Evolutionary conservation across 805 yeast genomes (phyloP).

Genomic region (Candida railenensis): DNA sequence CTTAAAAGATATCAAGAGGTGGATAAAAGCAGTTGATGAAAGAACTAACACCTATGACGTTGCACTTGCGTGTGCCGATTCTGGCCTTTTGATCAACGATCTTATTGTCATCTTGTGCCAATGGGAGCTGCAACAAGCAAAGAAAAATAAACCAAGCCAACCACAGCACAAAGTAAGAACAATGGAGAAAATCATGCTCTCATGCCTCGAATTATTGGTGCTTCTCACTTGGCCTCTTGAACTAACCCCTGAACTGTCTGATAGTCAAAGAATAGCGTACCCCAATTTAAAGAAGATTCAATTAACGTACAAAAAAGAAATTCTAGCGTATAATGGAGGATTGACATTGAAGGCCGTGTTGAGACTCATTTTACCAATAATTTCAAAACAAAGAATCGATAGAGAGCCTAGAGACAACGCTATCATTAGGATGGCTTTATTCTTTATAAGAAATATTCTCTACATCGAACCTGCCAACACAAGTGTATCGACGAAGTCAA

Average conservation of each 20-base stretch:
- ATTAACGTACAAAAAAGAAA: conserved; percentile 63
- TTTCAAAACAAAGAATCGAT: conserved; percentile 49
- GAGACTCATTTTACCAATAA: conserved; percentile 62
- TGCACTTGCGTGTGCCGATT: conserved; percentile 83
- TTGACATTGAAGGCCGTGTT: conserved; percentile 66
- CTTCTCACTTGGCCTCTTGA: conserved; percentile 84
- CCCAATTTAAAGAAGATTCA: conserved; percentile 67
- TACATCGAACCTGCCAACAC: conserved; percentile 70
- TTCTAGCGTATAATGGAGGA: conserved; percentile 60
- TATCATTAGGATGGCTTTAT: conserved; percentile 67
- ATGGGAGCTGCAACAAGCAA: conserved; percentile 54
- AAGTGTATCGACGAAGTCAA: conserved; percentile 46
- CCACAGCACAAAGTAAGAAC: conserved; percentile 22
- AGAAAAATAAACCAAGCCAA: conserved; percentile 24
- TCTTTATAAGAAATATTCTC: conserved; percentile 74
- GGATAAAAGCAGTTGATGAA: conserved; percentile 86
- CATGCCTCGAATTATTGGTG: conserved; percentile 77
- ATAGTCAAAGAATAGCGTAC: conserved; percentile 56
- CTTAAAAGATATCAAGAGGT: conserved; percentile 79
- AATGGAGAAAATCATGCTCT: conserved; percentile 63
- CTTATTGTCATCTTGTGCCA: conserved; percentile 69
- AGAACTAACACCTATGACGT: conserved; percentile 69
- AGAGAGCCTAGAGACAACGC: conserved; percentile 72
- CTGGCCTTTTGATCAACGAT: conserved; percentile 71
- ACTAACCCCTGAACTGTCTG: conserved; percentile 56